Conservation (phyloP, 768 basidiomycete species). For the Termitomyces sp. region DNA sequence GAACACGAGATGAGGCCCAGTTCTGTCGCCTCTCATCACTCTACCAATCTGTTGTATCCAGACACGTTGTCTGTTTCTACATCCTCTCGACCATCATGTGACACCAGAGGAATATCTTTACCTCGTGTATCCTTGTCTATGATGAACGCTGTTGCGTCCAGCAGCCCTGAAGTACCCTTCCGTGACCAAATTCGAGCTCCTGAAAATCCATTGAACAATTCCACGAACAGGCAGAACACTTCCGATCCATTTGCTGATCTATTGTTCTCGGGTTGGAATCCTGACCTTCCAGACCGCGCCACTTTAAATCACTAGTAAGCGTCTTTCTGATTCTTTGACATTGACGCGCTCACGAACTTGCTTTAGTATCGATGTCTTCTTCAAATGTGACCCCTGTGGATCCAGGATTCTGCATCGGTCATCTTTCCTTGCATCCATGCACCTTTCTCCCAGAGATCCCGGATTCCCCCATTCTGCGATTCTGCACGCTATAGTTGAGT, state of each 20-base stretch:
- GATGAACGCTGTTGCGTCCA: slow-evolving; percentile 31
- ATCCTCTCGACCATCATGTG: slow-evolving; percentile 16
- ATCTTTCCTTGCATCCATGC: slow-evolving; percentile 75
- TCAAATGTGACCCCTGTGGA: slow-evolving; percentile 82
- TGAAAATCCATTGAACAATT: slow-evolving; percentile 29
- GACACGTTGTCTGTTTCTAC: slow-evolving; percentile 11
- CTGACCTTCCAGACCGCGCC: slow-evolving; percentile 74
- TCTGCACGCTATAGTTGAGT: slow-evolving; percentile 81
- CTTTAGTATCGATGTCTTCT: slow-evolving; percentile 78
- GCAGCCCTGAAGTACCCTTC: slow-evolving; percentile 28
- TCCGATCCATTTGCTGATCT: slow-evolving; percentile 58
- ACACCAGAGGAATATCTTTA: slow-evolving; percentile 32
- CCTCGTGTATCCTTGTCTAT: slow-evolving; percentile 40
- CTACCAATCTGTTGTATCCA: slow-evolving; percentile 14
- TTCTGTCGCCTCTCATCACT: slow-evolving; percentile 32
- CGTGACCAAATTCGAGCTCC: slow-evolving; percentile 47
- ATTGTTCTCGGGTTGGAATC: slow-evolving; percentile 77
- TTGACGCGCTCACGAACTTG: slow-evolving; percentile 3
- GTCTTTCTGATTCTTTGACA: slow-evolving; percentile 1
- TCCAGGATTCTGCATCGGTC: slow-evolving; percentile 79
- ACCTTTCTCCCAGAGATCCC: slow-evolving; percentile 72
- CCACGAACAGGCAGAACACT: slow-evolving; percentile 21
- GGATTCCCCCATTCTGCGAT: slow-evolving; percentile 87
- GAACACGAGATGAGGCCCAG: slow-evolving; percentile 38
- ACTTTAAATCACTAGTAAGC: slow-evolving; percentile 73